Evolutionary conservation across 1,139 yeast genomes (phyloP).

Genomic region (Yamadazyma atmosphaerica): DNA sequence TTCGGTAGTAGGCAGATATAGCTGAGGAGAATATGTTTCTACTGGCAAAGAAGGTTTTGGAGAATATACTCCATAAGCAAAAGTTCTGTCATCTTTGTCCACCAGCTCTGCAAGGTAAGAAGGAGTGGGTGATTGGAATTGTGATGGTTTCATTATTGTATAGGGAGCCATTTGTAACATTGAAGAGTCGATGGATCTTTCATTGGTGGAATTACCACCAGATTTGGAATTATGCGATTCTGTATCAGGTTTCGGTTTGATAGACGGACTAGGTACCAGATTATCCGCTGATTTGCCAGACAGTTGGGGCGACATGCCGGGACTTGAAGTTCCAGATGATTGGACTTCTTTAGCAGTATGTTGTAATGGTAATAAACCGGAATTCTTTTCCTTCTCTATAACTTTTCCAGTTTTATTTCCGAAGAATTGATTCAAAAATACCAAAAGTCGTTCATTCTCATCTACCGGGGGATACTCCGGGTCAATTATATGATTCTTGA

Average conservation of each 20-base stretch:
- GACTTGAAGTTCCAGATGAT: background rate
- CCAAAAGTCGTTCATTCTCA: constrained; percentile 28
- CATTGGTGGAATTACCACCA: background rate
- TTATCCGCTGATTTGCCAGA: too few relatives aligned
- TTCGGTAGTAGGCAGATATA: too few relatives aligned
- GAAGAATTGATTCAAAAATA: constrained; percentile 20
- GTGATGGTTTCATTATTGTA: too few relatives aligned
- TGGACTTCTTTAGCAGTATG: background rate
- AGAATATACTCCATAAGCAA: too few relatives aligned
- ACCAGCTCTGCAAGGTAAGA: too few relatives aligned
- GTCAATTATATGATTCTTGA: constrained; percentile 15
- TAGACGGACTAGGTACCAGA: background rate
- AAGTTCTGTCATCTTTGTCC: background rate
- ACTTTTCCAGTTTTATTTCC: constrained; percentile 13
- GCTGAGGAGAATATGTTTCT: too few relatives aligned
- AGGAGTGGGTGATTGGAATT: too few relatives aligned
- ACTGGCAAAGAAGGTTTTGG: too few relatives aligned
- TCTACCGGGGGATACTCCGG: constrained; percentile 18
- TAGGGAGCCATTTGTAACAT: background rate
- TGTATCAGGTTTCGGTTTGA: background rate
- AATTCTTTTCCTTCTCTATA: constrained; percentile 14
- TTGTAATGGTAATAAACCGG: constrained; percentile 10
- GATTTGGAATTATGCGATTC: background rate
- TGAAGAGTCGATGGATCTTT: background rate
- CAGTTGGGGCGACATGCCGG: too few relatives aligned